Evolutionary conservation across 257 asterid species (phyloP), one percentile per base, ranked within the genome.

Genomic region (Forsythia viridissima): DNA sequence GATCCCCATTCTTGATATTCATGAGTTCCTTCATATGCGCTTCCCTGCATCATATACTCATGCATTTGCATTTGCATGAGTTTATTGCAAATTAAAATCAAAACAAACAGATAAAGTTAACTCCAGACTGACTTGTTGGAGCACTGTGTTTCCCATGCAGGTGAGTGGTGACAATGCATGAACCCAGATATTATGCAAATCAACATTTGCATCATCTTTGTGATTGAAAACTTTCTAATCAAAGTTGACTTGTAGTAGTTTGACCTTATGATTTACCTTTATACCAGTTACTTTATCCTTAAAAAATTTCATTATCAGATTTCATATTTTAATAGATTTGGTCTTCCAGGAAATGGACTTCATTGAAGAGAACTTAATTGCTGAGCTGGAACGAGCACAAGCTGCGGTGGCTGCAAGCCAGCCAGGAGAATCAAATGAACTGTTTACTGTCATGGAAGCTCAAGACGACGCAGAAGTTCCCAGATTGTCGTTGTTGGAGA

Each of bases 281-380:
- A 61, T 3, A 61, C 21, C 11, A 9, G 69, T 75, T 77, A 20
- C 77, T 48, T 20, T 69, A 42, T 78, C 69, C 69, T 57, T 59
- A 30, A 18, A 9, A 59, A 42, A 20, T 5, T 61, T 9, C 69
- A 24, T 61, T 61, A 21, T 61, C 69, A 61, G 0, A 61, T 67
- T 68, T 73, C 68, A 18, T 18, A 38, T 69, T 34, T 43, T 40
- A 37, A 42, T n/a, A 36, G 69, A 13, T 59, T 70, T 63, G 38
- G 66, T 57, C 38, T 78, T 77, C 40, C 90, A 92, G 98, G 97
- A 91, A 84, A 59, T 88, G 92, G 92, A 89, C 59, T 79, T 63
- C 80, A 48, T 78, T 52, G 98, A 91, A 86, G 86, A 90, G 89
- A 83, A 82, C 77, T 85, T 93, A 79, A 85, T 75, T 79, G 82